These are phyloP conservation scores for Linum usitatissimum DNA, from an alignment of 345 rosid species.

Conservation along the genomic window DNA sequence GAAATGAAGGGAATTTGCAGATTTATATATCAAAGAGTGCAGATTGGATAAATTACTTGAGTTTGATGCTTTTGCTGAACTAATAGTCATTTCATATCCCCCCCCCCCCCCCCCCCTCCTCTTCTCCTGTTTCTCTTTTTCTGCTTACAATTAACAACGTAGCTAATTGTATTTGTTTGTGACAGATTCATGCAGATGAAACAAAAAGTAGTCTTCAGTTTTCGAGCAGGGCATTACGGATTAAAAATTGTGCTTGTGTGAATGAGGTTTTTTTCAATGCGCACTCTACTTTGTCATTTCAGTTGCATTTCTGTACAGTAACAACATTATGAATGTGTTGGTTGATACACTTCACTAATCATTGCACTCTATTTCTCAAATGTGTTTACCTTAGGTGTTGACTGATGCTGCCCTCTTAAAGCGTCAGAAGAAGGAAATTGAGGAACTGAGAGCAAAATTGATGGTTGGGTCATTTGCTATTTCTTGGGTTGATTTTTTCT, in stretches of 20 bases:
- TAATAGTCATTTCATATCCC: too few relatives aligned
- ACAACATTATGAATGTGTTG: neutral
- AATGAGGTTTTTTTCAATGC: conserved; percentile 55
- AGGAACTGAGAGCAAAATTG: conserved; percentile 87
- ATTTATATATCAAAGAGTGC: too few relatives aligned
- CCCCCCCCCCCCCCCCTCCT: too few relatives aligned
- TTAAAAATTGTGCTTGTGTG: conserved; percentile 85
- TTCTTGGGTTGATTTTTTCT: neutral
- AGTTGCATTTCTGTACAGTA: neutral
- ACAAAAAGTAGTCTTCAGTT: conserved; percentile 94
- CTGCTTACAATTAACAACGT: neutral
- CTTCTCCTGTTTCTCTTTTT: neutral
- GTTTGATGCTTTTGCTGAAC: too few relatives aligned
- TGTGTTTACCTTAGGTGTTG: conserved; percentile 42
- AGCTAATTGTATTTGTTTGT: conserved; percentile 14
- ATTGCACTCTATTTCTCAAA: conserved; percentile 3
- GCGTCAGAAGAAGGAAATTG: conserved; percentile 97
- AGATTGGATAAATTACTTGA: too few relatives aligned
- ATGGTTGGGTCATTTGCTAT: conserved; percentile 31
- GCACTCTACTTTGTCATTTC: neutral
- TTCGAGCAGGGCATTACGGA: conserved; percentile 90
- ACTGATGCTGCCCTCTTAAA: conserved; percentile 92
- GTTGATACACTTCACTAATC: neutral
- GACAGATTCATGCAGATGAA: conserved; percentile 87
- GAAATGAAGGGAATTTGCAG: neutral